Evolutionary conservation across 2,329 filamentous ascomycete species (phyloP), one percentile per base, ranked within the genome.

Genomic region (Botrytis porri): DNA sequence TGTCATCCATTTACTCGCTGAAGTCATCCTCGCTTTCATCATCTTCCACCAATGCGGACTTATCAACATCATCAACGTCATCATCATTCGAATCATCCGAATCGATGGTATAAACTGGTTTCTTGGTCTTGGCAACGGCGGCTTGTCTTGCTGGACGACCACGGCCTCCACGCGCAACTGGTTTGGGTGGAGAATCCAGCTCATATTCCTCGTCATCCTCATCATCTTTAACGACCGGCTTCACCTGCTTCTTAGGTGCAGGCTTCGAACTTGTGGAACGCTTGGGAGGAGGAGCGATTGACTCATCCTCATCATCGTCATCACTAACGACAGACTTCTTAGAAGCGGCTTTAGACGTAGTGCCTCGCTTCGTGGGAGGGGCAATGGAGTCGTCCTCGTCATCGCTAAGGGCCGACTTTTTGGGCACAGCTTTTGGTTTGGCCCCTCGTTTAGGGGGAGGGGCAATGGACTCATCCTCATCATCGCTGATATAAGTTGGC

Each of bases 51-150:
- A 80, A 54, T 10, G 76, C 78, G 41, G 79, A 78, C 16, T 78
- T 78, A 54, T 81, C 80, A 61, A 76, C 82, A 71, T 84, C 83
- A 72, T 81, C 80, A 63, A 76, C 82, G 69, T 84, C 83, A 71
- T 81, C 80, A 18, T 77, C 76, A 35, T 43, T 39, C 51, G n/a
- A 29, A 48, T 78, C 61, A 80, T 79, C 78, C n/a, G 77, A 77
- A n/a, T 69, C 65, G 29, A 72, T 41, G 3, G 48, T 60, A 61
- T 72, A 72, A 51, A 73, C 60, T 18, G 66, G 65, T 20, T 73
- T 70, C 66, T 73, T 73, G 14, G 66, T 8, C 35, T 69, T 72
- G 62, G 51, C 62, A 32, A 29, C 51, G 35, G 71, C 65, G 16
- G 71, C 71, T 20, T 43, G 43, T 73, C 71, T 69, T 70, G 65